These are phyloP conservation scores for Corymbia calophylla DNA, from an alignment of 441 rosid genomes.

Conservation along the genomic window DNA sequence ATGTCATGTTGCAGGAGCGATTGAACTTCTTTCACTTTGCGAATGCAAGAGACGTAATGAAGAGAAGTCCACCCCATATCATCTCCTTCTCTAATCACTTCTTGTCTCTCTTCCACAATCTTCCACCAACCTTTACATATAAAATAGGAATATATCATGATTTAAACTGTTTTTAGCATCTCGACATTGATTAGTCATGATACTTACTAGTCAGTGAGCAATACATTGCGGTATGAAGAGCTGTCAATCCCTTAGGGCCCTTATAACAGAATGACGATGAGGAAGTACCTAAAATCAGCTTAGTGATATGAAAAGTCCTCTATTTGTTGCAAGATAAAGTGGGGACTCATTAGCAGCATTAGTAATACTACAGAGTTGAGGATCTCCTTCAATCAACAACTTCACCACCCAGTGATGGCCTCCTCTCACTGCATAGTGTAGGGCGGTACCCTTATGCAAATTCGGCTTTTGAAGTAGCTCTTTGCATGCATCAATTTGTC, in stretches of 20 bases:
- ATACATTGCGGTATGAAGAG: background rate
- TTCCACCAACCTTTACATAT: background rate
- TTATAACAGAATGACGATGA: background rate
- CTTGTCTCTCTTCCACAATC: background rate
- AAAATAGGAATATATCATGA: background rate
- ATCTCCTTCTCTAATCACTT: constrained; percentile 1
- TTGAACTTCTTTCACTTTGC: background rate
- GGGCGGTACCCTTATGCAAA: fast-evolving
- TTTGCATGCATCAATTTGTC: fast-evolving
- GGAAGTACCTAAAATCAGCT: background rate
- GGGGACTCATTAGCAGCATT: background rate
- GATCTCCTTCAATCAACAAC: background rate
- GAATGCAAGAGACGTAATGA: constrained; percentile 9
- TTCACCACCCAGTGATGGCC: background rate
- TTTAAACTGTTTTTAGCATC: background rate
- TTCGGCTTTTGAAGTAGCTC: background rate
- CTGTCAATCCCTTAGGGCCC: background rate
- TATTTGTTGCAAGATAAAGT: background rate
- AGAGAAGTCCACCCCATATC: constrained; percentile 16
- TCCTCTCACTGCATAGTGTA: background rate
- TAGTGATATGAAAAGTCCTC: fast-evolving
- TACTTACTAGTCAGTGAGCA: background rate
- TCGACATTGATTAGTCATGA: background rate
- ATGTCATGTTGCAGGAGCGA: background rate
- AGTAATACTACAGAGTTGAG: background rate